phyloP scores from a whole-genome alignment of 164 flowering plant species.

The Chloranthus sessilifolius region DNA sequence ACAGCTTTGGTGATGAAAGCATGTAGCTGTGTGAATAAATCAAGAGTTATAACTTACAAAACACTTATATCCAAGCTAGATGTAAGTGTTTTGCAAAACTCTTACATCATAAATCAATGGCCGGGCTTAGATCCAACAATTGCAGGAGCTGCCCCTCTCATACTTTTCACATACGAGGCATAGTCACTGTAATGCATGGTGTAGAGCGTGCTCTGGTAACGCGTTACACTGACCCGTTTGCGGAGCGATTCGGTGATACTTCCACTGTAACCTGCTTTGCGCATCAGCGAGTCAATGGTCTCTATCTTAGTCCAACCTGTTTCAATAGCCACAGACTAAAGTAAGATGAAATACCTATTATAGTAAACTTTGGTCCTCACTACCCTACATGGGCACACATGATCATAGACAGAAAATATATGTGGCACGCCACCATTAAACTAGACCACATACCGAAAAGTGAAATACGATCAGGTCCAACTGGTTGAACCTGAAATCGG shows the following conservation, averaged over 20 bases:
- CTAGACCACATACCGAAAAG: too few species aligned
- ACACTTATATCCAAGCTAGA: too few species aligned
- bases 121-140: constrained; percentile 36
- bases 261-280: constrained; percentile 88
- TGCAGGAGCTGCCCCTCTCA: constrained; percentile 52
- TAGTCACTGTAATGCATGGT: constrained; percentile 81
- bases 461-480: too few species aligned
- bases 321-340: not conserved
- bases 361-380: too few species aligned
- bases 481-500: too few species aligned
- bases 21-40: too few species aligned
- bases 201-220: constrained; percentile 88
- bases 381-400: not conserved
- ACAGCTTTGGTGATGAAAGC: too few species aligned
- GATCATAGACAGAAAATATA: not conserved
- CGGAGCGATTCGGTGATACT: constrained; percentile 62
- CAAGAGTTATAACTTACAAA: too few species aligned
- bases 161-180: constrained; percentile 51
- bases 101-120: constrained; percentile 35
- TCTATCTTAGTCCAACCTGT: constrained; percentile 81
- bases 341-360: too few species aligned
- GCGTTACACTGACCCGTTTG: constrained; percentile 65
- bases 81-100: too few species aligned
- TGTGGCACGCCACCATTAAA: too few species aligned
- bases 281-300: constrained; percentile 85